Evolutionary conservation across 192 early-diverging fungal genomes (phyloP).

Genomic region (Coemansia sp.): DNA sequence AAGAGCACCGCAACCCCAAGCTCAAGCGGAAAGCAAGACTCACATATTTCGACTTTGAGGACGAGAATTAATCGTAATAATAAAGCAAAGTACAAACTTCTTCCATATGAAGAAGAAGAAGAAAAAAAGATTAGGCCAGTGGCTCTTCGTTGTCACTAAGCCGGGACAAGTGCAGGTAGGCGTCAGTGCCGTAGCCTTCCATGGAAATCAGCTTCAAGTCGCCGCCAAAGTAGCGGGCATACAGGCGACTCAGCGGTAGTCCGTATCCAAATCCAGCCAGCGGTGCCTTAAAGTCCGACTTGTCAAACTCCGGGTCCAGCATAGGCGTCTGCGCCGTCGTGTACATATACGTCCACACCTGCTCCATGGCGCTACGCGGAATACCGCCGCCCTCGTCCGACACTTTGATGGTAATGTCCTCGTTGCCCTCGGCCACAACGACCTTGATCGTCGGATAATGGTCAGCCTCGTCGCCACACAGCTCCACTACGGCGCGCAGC

Average conservation of each 20-base stretch:
- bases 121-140: conserved; percentile 54
- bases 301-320: conserved; percentile 69
- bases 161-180: conserved; percentile 89
- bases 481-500: conserved; percentile 92
- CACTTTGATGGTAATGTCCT: conserved; percentile 97
- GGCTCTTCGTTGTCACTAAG: conserved; percentile 92
- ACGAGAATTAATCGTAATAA: conserved; percentile 9
- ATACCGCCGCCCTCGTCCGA: conserved; percentile 96
- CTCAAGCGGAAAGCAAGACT: conserved; percentile 28
- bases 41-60: conserved; percentile 50
- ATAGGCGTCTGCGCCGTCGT: conserved; percentile 75
- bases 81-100: conserved; percentile 3
- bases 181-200: conserved; percentile 96
- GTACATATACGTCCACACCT: conserved; percentile 97
- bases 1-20: conserved; percentile 35
- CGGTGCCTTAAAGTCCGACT: conserved; percentile 80
- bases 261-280: conserved; percentile 95
- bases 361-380: conserved; percentile 80
- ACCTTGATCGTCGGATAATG: conserved; percentile 94
- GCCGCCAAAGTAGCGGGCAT: conserved; percentile 97
- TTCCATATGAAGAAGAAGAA: not conserved
- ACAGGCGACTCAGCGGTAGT: conserved; percentile 80
- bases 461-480: conserved; percentile 80
- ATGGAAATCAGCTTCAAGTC: conserved; percentile 92
- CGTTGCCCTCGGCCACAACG: conserved; percentile 83